A percentile compares a stretch with the other conserved stretches of the same genome.
Evolutionary conservation across 2,329 filamentous ascomycete species (phyloP).

Genomic region (Pyrenophora graminea): DNA sequence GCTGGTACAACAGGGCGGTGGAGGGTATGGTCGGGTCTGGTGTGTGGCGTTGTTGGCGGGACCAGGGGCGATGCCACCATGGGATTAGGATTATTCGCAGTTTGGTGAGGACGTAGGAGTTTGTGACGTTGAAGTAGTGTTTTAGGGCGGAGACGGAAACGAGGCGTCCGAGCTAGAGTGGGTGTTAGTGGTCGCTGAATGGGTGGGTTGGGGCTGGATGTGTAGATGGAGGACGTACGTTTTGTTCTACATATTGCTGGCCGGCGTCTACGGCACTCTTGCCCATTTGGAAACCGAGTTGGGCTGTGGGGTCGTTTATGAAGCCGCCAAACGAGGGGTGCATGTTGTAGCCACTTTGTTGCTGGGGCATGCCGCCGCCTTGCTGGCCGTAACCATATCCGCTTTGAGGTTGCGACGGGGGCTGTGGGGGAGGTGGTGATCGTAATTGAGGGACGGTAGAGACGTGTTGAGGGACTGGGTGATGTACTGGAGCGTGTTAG

Average conservation of each 20-base stretch:
- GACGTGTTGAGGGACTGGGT: slow-evolving; percentile 96
- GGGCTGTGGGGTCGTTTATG: slow-evolving; percentile 92
- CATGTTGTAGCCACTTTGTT: slow-evolving; percentile 44
- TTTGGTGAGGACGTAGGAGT: slow-evolving; percentile 94
- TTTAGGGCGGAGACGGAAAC: slow-evolving; percentile 92
- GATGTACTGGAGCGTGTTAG: slow-evolving; percentile 59
- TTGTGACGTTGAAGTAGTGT: slow-evolving; percentile 99
- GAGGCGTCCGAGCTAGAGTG: slow-evolving; percentile 70
- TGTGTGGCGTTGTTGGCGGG: slow-evolving; percentile 76
- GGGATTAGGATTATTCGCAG: slow-evolving; percentile 92
- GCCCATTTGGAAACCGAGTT: slow-evolving; percentile 92
- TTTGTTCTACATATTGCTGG: slow-evolving; percentile 93
- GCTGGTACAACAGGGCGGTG: slow-evolving; percentile 64
- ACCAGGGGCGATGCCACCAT: slow-evolving; percentile 98
- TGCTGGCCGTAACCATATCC: slow-evolving; percentile 77
- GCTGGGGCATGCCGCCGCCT: slow-evolving; percentile 47
- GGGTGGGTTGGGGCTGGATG: background rate
- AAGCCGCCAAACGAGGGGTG: slow-evolving; percentile 80
- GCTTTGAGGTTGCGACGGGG: slow-evolving; percentile 68
- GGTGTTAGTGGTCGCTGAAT: slow-evolving; percentile 4
- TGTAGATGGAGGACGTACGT: slow-evolving; percentile 61
- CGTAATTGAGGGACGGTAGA: slow-evolving; percentile 96
- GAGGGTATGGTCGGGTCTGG: slow-evolving; percentile 19
- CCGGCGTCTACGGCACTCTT: slow-evolving; percentile 89
- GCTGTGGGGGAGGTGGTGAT: slow-evolving; percentile 82